phyloP scores from a whole-genome alignment of 306 rosid genomes.

The Ormosia emarginata region DNA sequence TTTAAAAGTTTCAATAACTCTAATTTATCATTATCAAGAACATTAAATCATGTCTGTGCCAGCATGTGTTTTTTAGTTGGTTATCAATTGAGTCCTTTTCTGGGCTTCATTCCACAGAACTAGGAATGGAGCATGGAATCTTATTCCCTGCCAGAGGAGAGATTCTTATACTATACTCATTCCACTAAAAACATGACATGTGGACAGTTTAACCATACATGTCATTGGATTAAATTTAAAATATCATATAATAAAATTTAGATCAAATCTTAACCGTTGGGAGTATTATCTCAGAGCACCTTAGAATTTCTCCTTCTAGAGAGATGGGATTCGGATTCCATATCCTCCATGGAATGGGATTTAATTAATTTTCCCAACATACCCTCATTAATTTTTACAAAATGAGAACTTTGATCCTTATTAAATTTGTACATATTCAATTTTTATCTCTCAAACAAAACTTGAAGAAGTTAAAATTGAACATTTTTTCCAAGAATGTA shows the following conservation, averaged over 20 bases:
- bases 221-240: background rate
- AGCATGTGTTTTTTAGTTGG: background rate
- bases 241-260: background rate
- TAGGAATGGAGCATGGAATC: background rate
- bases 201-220: background rate
- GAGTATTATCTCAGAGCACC: background rate
- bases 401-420: background rate
- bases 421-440: background rate
- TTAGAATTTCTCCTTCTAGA: background rate
- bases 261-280: background rate
- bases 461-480: too few species aligned
- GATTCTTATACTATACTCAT: background rate
- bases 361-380: background rate
- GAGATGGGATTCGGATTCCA: background rate
- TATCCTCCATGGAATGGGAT: background rate
- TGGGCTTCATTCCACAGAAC: background rate
- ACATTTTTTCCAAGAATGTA: too few species aligned
- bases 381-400: background rate
- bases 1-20: constrained; percentile 2
- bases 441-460: background rate
- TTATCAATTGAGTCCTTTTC: background rate
- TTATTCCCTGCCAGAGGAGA: background rate
- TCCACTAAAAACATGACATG: background rate
- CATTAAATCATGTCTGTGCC: background rate
- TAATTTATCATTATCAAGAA: background rate